phyloP scores from a whole-genome alignment of 1,284 basidiomycete genomes.

The Stereum hirsutum region DNA sequence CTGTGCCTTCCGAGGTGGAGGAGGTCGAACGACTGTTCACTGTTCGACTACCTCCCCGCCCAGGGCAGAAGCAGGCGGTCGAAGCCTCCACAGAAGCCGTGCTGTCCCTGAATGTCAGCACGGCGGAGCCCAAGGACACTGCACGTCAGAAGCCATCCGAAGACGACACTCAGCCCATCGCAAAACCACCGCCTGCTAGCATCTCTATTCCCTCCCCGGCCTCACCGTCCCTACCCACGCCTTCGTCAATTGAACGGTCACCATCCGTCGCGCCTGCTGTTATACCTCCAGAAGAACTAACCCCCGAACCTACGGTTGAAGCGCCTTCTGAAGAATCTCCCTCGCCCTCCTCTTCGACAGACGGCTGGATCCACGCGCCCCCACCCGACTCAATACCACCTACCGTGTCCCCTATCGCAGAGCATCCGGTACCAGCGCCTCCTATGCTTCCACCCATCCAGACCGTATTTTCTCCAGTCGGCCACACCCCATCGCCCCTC shows the following conservation, averaged over 20 bases:
- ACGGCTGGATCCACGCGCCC: conserved; percentile 3
- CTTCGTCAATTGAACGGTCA: not conserved
- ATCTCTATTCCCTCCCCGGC: conserved; percentile 7
- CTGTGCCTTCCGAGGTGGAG: conserved; percentile 3
- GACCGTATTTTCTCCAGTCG: conserved; percentile 45
- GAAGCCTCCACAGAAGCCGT: conserved; percentile 8
- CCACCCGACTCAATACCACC: conserved; percentile 13
- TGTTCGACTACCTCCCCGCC: conserved; percentile 36
- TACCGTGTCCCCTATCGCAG: too few relatives aligned
- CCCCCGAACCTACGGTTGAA: not conserved
- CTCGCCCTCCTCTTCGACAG: conserved; percentile 22
- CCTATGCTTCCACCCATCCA: conserved; percentile 48
- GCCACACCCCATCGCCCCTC: conserved; percentile 47
- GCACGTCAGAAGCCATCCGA: conserved; percentile 23
- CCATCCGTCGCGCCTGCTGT: not conserved
- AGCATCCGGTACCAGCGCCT: conserved; percentile 22
- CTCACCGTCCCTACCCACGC: not conserved
- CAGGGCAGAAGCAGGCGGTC: conserved; percentile 18
- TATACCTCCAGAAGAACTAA: not conserved
- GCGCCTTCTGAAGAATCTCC: not conserved
- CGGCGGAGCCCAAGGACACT: conserved; percentile 20
- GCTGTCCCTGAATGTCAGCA: conserved; percentile 7
- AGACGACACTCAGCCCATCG: conserved; percentile 11
- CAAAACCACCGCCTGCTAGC: conserved; percentile 10
- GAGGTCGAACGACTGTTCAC: conserved; percentile 5